Conservation (phyloP, 192 early-diverging fungal genomes). For the Podila clonocystis region DNA sequence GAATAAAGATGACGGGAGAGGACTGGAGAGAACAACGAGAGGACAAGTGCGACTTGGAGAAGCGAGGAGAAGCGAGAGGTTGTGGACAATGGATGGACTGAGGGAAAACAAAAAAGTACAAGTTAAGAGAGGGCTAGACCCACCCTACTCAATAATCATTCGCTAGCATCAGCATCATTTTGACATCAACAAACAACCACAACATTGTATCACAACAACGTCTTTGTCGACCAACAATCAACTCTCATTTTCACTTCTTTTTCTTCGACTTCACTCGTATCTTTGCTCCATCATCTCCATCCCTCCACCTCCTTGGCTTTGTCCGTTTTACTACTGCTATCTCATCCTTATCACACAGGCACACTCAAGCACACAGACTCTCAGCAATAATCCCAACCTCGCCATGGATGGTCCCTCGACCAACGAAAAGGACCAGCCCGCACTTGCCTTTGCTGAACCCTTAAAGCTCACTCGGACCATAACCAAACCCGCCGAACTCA, state of each 20-base stretch:
- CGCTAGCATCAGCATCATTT: too few relatives aligned
- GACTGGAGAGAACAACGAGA: too few relatives aligned
- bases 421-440: conserved; percentile 12
- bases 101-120: too few relatives aligned
- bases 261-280: neutral
- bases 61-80: too few relatives aligned
- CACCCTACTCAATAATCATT: too few relatives aligned
- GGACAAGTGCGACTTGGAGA: too few relatives aligned
- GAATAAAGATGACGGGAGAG: too few relatives aligned
- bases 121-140: too few relatives aligned
- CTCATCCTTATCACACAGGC: neutral
- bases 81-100: too few relatives aligned
- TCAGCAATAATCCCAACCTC: neutral
- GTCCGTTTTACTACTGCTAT: neutral
- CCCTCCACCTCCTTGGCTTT: neutral
- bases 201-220: too few relatives aligned
- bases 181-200: too few relatives aligned
- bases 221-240: neutral
- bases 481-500: conserved; percentile 10
- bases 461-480: conserved; percentile 26
- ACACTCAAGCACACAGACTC: neutral
- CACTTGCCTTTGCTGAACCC: conserved; percentile 14
- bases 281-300: neutral
- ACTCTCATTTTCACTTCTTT: neutral
- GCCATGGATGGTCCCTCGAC: neutral